Conservation (phyloP, 306 rosid genomes). For the Cicer chorassanicum region DNA sequence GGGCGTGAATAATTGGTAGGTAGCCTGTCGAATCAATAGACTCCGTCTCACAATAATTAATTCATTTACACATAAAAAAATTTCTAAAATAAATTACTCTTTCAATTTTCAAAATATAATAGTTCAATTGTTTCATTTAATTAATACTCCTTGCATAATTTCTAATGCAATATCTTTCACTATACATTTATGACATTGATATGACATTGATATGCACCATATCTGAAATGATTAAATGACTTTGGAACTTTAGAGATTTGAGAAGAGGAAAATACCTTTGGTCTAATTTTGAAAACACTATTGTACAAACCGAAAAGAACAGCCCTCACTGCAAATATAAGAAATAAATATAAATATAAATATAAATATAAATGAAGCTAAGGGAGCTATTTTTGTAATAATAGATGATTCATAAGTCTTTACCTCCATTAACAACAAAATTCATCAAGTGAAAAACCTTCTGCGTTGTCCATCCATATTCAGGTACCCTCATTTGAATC, state of each 20-base stretch:
- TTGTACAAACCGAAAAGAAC: constrained; percentile 65
- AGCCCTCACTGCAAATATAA: constrained; percentile 68
- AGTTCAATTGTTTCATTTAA: too few relatives aligned
- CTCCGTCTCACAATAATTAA: too few relatives aligned
- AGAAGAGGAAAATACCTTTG: constrained; percentile 55
- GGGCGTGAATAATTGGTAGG: too few relatives aligned
- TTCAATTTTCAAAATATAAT: too few relatives aligned
- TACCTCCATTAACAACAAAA: constrained; percentile 74
- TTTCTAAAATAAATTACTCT: too few relatives aligned
- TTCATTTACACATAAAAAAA: too few relatives aligned
- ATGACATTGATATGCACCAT: too few relatives aligned
- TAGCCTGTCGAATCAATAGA: too few relatives aligned
- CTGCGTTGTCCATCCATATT: constrained; percentile 85
- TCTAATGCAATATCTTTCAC: too few relatives aligned
- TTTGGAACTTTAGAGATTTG: not conserved
- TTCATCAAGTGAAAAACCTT: constrained; percentile 86
- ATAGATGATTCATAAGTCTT: constrained; percentile 38
- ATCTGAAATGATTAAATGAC: too few relatives aligned
- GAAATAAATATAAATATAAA: not conserved
- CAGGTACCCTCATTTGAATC: constrained; percentile 75
- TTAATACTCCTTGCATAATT: too few relatives aligned
- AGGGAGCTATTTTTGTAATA: not conserved
- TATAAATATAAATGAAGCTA: not conserved
- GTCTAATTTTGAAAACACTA: constrained; percentile 60
- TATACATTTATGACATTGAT: too few relatives aligned